These are phyloP conservation scores for Kalmanozyma brasiliensis DNA, from an alignment of 1,284 basidiomycete genomes.

Conservation along the genomic window DNA sequence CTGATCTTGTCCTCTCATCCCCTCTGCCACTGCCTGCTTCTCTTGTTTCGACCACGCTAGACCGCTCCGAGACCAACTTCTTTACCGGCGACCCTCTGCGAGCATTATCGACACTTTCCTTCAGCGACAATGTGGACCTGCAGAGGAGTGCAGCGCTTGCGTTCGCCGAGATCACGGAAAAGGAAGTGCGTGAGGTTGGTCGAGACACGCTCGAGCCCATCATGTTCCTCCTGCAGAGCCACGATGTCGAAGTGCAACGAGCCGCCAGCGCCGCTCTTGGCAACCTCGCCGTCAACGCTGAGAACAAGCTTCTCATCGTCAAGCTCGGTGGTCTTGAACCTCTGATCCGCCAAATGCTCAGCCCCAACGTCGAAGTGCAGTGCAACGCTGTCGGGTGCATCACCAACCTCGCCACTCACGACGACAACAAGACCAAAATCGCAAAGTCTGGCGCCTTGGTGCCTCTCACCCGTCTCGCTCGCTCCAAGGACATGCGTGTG, in stretches of 20 bases:
- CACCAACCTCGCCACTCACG: slow-evolving; percentile 97
- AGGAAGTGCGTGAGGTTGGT: slow-evolving; percentile 96
- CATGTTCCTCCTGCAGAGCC: slow-evolving; percentile 94
- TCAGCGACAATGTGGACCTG: slow-evolving; percentile 98
- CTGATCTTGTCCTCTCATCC: background rate
- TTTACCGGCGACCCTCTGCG: slow-evolving; percentile 78
- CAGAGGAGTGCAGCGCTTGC: slow-evolving; percentile 97
- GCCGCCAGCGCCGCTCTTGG: slow-evolving; percentile 98
- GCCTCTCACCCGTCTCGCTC: slow-evolving; percentile 92
- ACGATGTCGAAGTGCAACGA: slow-evolving; percentile 98
- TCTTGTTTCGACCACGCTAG: slow-evolving; percentile 16
- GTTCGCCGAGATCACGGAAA: slow-evolving; percentile 99
- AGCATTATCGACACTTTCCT: slow-evolving; percentile 95
- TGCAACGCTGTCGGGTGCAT: slow-evolving; percentile 99
- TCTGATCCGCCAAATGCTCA: slow-evolving; percentile 98
- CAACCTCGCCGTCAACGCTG: slow-evolving; percentile 97
- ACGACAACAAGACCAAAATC: slow-evolving; percentile 99
- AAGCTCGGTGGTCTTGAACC: slow-evolving; percentile 97
- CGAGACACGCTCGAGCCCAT: slow-evolving; percentile 98
- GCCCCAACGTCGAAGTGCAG: slow-evolving; percentile 98
- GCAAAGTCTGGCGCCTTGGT: slow-evolving; percentile 98
- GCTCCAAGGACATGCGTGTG: slow-evolving; percentile 99
- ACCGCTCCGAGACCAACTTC: slow-evolving; percentile 68
- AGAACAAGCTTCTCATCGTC: slow-evolving; percentile 99
- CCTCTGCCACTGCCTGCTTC: background rate